Conservation (phyloP, 129 eudicot species). For the Scalesia atractyloides region DNA sequence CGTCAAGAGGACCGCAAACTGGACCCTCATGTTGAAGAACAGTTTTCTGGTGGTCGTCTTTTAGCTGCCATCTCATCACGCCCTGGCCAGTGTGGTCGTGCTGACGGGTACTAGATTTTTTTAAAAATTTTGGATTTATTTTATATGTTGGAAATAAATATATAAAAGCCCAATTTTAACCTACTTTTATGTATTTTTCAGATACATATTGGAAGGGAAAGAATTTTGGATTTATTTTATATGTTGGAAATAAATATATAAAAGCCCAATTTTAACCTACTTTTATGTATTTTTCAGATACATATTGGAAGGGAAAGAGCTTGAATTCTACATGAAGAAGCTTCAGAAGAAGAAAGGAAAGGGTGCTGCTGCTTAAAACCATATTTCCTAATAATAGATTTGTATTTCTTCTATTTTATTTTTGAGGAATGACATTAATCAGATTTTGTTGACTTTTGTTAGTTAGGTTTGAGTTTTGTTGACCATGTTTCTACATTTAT, state of each 20-base stretch:
- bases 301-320: conserved; percentile 48
- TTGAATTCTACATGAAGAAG: conserved; percentile 46
- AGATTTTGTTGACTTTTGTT: conserved; percentile 19
- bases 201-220: too few species aligned
- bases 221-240: not conserved
- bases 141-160: not conserved
- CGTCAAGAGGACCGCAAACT: conserved; percentile 72
- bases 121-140: not conserved
- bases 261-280: not conserved
- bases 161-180: not conserved
- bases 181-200: not conserved
- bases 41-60: conserved; percentile 77
- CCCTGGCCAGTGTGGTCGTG: conserved; percentile 92
- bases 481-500: not conserved
- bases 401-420: conserved; percentile 15
- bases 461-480: conserved; percentile 29
- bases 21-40: conserved; percentile 82
- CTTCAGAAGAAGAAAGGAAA: conserved; percentile 47
- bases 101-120: conserved; percentile 64
- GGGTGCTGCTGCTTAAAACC: conserved; percentile 44
- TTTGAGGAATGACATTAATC: conserved; percentile 5
- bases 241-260: not conserved
- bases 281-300: conserved; percentile 26
- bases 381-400: conserved; percentile 9
- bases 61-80: conserved; percentile 83